Evolutionary conservation across 257 asterid genomes (phyloP), one percentile per base, ranked within the genome.

Genomic region (Parsonsia alboflavescens): DNA sequence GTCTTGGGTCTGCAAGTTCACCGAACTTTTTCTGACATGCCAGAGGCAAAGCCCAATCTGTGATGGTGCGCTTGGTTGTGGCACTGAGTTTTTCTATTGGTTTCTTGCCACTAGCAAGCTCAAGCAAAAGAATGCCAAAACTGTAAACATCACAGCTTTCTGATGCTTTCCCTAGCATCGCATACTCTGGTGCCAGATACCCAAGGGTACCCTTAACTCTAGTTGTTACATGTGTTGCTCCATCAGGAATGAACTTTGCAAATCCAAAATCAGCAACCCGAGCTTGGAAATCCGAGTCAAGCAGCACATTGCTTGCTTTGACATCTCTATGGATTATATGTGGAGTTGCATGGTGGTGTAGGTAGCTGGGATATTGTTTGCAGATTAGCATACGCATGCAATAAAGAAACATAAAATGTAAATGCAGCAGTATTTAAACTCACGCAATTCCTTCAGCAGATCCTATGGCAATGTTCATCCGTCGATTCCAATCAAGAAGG

Each of bases 141-240:
- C 81, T 77, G 73, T 72, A 77, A 4, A 77, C 81, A 72, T 77
- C 81, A 72, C 81, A 77, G 77, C 81, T 63, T 65, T 77, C 81
- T 1, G 81, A 72, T 15, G 81, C 81, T 70, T 77, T 77, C 7
- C 81, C 81, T 5, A 77, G 59, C 81, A 77, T 77, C 16, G 81
- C 81, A 33, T 77, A 77, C 65, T 77, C 81, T 53, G 81, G 81
- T 13, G 81, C 81, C 9, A 77, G 81, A 62, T 77, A 77, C 28
- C 81, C 81, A 12, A 77, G 73, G 0, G 81, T 77, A 8, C 81
- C 81, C 26, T 77, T 77, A 11, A 77, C 81, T 45, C 73, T 39
- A 10, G 81, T 77, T 10, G 81, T 77, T 26, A 77, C 81, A 24
- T 77, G 81, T 8, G 81, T 77, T 2, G 81, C 81, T 4, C 81